Evolutionary conservation across 148 eudicot species (phyloP).

Genomic region (Rhododendron mucronatum): DNA sequence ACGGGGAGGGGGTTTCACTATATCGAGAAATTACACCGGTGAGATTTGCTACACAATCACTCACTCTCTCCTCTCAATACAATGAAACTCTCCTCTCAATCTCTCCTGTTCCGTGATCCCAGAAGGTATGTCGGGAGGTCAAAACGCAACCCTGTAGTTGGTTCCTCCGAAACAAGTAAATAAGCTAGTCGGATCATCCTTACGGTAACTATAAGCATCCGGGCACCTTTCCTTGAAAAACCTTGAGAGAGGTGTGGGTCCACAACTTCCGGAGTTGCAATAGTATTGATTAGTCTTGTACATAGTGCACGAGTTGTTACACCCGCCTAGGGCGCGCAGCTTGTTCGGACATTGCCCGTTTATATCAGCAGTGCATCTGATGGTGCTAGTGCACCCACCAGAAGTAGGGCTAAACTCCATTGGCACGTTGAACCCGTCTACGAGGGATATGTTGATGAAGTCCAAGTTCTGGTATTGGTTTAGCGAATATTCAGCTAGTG

Average conservation of each 20-base stretch:
- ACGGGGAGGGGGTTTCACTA: no score
- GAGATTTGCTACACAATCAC: no score
- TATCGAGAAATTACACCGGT: no score
- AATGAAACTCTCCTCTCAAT: no score
- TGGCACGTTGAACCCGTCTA: not conserved
- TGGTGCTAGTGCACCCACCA: conserved; percentile 1
- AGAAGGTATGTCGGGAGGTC: conserved; percentile 14
- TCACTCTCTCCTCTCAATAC: no score
- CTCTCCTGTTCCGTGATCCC: no score
- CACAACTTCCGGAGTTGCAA: conserved; percentile 25
- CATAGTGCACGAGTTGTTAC: conserved; percentile 43
- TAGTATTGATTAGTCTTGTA: conserved; percentile 33
- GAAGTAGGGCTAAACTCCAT: not conserved
- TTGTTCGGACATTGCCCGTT: conserved; percentile 30
- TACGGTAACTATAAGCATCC: conserved; percentile 33
- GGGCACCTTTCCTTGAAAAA: conserved; percentile 39
- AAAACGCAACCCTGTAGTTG: conserved; percentile 39
- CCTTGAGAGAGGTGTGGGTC: conserved; percentile 28
- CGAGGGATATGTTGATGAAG: not conserved
- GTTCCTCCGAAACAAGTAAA: conserved; percentile 42
- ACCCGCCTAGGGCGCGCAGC: conserved; percentile 29
- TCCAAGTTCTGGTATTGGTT: not conserved
- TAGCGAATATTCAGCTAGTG: conserved; percentile 18
- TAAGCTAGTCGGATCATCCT: conserved; percentile 35
- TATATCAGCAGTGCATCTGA: not conserved